Conservation (phyloP, 441 rosid species). For the Manihot esculenta region DNA sequence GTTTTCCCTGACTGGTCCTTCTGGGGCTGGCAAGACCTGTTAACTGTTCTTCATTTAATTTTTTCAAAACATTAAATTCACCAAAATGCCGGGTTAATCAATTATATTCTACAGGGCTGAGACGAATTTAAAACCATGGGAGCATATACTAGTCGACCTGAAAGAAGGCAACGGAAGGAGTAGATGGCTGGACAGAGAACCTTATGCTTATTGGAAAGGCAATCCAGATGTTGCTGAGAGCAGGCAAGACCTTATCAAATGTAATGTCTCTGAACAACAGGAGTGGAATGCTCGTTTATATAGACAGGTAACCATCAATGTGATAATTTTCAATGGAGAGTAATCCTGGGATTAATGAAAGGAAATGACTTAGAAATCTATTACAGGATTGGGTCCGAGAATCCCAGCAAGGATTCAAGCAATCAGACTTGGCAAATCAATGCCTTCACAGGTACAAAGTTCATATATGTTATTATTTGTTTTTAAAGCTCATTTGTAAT, state of each 20-base stretch:
- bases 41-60: too few species aligned
- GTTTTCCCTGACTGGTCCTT: constrained; percentile 79
- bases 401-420: constrained; percentile 59
- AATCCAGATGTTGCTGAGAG: constrained; percentile 52
- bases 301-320: constrained; percentile 34
- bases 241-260: constrained; percentile 54
- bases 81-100: too few species aligned
- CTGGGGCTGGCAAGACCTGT: constrained; percentile 62
- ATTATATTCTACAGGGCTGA: constrained; percentile 44
- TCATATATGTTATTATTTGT: too few species aligned
- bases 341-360: too few species aligned
- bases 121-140: constrained; percentile 60
- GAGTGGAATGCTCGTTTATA: constrained; percentile 70
- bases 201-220: constrained; percentile 74
- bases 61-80: too few species aligned
- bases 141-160: constrained; percentile 35
- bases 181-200: constrained; percentile 53
- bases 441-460: constrained; percentile 61
- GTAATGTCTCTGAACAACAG: constrained; percentile 51
- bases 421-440: constrained; percentile 66
- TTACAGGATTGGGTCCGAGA: constrained; percentile 75
- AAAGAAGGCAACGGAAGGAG: constrained; percentile 45
- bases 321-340: too few species aligned
- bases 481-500: too few species aligned
- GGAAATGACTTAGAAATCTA: neutral